A percentile compares a stretch with the other conserved stretches of the same genome.
These are phyloP conservation scores for Aphanoascus verrucosus DNA, from an alignment of 2,329 filamentous ascomycete species.

Conservation along the genomic window DNA sequence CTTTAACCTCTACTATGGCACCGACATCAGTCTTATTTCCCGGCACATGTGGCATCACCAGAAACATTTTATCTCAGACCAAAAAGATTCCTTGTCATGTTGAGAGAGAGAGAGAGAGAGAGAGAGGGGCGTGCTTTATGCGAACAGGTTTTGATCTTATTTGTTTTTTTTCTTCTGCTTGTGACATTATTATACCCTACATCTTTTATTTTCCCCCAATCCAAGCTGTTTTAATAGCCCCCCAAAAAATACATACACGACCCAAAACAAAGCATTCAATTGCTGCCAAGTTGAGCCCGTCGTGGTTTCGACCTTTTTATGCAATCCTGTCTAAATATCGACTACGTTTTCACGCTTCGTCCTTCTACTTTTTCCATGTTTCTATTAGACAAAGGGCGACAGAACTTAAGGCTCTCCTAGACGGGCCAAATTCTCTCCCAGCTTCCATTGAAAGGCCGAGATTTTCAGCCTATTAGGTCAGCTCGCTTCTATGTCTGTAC, in stretches of 20 bases:
- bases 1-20: neutral
- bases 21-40: neutral
- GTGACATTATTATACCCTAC: constrained; percentile 1
- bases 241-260: neutral
- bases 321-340: neutral
- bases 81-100: neutral
- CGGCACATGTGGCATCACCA: neutral
- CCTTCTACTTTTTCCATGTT: neutral
- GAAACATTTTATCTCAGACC: neutral
- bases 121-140: neutral
- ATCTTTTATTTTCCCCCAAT: neutral
- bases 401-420: neutral
- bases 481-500: neutral
- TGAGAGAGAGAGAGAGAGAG: too few species aligned
- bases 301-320: neutral
- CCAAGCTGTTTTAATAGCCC: neutral
- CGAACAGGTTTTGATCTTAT: neutral
- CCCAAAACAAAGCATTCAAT: neutral
- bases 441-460: neutral
- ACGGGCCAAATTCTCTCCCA: neutral
- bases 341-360: neutral
- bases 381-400: neutral
- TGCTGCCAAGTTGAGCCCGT: neutral
- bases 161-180: neutral
- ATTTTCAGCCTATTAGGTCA: neutral